Base-by-base conservation (phyloP, 2,329 filamentous ascomycete species). In the Nemania diffusa region DNA sequence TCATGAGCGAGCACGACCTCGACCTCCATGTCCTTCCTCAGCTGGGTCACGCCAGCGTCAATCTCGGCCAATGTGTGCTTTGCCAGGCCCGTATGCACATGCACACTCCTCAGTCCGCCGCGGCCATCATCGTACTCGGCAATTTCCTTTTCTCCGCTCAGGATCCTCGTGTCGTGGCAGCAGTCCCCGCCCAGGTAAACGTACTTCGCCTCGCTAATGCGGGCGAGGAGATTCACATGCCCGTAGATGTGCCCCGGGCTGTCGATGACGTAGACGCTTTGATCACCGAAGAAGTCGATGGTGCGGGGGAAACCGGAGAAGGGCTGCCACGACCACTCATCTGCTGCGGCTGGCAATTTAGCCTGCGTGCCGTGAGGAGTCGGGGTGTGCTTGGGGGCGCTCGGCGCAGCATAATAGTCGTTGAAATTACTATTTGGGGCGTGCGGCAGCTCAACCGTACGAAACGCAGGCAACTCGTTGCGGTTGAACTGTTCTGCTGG, bases 1-100 rank as follows among this genome's bases (percentile, higher is more conserved):
- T 85, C 84, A 79, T 86, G 84, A 63, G 84, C 84, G 7, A 84
- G 80, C 55, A 86, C 77, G 24, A 86, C 75, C 74, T 87, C 84
- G 5, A 86, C 81, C 1, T 81, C 78, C 20, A 64, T 51, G 13
- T 62, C 68, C 11, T 63, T 65, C n/a, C 65, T 62, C 61, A 61
- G 57, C n/a, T 76, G 75, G 8, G 74, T 73, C 65, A 79, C 73
- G 44, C 84, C 78, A 58, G 75, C 72, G 37, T 76, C 73, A 52
- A 87, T 79, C 51, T 79, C 73, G 40, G 73, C 69, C 57, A 87
- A 79, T 22, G 82, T 84, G 65, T 75, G 71, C 67, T 73, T 78
- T 9, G 85, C 85, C n/a, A 69, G 71, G 15, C 79, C 76, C 20
- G 80, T 83, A 74, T 87, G 79, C 9, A 81, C 77, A 76, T 87